phyloP scores from a whole-genome alignment of 768 basidiomycete genomes.

The Cubamyces lactineus region DNA sequence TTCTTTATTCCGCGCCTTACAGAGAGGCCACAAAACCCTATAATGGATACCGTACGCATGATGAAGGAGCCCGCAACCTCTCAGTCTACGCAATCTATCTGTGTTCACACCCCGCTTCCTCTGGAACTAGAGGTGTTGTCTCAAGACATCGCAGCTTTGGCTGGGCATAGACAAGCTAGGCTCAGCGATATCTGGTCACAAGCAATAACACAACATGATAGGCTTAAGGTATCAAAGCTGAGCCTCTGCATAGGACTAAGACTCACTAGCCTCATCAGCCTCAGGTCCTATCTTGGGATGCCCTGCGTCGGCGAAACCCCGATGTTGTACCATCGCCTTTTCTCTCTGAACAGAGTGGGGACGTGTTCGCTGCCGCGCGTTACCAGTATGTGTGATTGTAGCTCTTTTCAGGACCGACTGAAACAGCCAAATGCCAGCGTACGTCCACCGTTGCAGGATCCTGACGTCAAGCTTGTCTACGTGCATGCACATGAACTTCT shows the following conservation, averaged over 20 bases:
- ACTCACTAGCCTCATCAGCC: constrained; percentile 1
- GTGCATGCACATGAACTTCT: constrained; percentile 53
- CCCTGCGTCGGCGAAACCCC: constrained; percentile 42
- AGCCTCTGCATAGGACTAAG: background rate
- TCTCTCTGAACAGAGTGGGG: constrained; percentile 66
- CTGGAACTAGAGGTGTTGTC: constrained; percentile 6
- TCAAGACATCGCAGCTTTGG: constrained; percentile 12
- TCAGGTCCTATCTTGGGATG: constrained; percentile 59
- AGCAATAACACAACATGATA: constrained; percentile 2
- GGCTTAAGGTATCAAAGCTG: background rate
- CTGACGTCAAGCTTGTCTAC: constrained; percentile 44
- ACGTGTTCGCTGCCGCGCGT: constrained; percentile 58
- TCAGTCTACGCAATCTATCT: background rate
- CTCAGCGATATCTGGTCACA: constrained; percentile 16
- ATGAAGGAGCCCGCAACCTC: background rate
- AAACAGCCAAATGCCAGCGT: constrained; percentile 42
- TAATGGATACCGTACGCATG: constrained; percentile 58
- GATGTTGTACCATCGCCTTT: constrained; percentile 52
- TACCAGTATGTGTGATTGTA: constrained; percentile 51
- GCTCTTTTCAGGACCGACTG: too few species aligned
- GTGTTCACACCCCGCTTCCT: constrained; percentile 12
- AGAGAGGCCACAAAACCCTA: constrained; percentile 81
- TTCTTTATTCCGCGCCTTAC: constrained; percentile 69
- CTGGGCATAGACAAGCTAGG: background rate
- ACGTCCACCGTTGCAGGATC: constrained; percentile 48